These are phyloP conservation scores for Cucurbita moschata DNA, from an alignment of 306 rosid genomes.

Conservation along the genomic window DNA sequence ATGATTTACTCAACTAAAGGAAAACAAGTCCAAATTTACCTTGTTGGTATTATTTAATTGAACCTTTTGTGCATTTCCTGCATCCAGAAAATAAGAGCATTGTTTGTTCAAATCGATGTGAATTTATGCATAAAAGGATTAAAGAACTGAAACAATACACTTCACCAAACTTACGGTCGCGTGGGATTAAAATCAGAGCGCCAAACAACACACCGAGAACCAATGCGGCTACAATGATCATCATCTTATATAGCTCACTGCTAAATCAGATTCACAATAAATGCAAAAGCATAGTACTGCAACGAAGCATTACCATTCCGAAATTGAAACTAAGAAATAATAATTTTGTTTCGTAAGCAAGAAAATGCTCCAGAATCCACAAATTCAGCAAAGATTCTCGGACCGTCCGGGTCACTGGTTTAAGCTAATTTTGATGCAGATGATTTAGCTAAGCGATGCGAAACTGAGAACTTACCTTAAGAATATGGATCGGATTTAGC, in stretches of 20 bases:
- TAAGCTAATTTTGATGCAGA: neutral
- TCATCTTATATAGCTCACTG: slow-evolving; percentile 19
- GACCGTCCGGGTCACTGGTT: neutral
- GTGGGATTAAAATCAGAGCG: slow-evolving; percentile 29
- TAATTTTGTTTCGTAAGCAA: neutral
- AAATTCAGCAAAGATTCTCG: neutral
- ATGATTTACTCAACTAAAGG: neutral
- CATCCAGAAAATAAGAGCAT: slow-evolving; percentile 1
- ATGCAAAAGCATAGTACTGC: neutral
- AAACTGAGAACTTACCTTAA: neutral
- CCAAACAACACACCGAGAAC: slow-evolving; percentile 32
- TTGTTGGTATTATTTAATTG: slow-evolving; percentile 21
- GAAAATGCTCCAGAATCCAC: neutral
- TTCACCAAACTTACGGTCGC: slow-evolving; percentile 27
- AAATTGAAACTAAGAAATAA: neutral
- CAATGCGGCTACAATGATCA: slow-evolving; percentile 36
- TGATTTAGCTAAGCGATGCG: neutral
- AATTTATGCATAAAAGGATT: neutral
- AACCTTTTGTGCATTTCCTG: slow-evolving; percentile 29
- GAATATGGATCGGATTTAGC: neutral
- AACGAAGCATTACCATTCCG: neutral
- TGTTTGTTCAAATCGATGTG: neutral
- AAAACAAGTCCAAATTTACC: slow-evolving; percentile 13
- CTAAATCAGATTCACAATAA: slow-evolving; percentile 17
- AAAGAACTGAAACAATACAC: neutral